Evolutionary conservation across 208 protist genomes (phyloP), one percentile per base, ranked within the genome.

Genomic region (Crithidia mellificae): DNA sequence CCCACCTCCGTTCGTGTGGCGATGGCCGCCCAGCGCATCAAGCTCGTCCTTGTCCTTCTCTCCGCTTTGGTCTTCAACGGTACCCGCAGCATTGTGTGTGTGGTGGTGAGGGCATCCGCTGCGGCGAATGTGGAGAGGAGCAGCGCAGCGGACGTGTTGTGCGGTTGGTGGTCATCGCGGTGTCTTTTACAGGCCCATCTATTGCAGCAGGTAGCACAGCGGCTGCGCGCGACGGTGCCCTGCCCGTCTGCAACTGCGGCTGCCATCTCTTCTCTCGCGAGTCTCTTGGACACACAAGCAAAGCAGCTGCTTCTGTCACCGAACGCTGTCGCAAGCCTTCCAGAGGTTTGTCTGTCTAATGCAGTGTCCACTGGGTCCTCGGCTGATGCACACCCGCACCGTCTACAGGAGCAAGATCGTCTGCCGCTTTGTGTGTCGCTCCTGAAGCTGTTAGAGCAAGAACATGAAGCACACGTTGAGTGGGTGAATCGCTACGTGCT

Each of bases 1-100:
- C 70, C 70, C n/a, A 25, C 17, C 27, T 55, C 63, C 1, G 63
- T 76, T n/a, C 63, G 62, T 6, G 25, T 76, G 8, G 70, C 65
- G 24, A 78, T 72, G 70, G 47, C 47, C 19, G 58, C 71, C n/a
- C 72, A 72, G 52, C 72, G 63, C 9, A 41, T 66, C n/a, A 76
- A 76, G 32, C 70, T 76, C 6, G 15, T 76, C 15, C 70, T 59
- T 27, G 32, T 63, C n/a, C 24, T 76, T 19, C n/a, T 63, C 12
- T 15, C n/a, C 5, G 54, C 38, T 9, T 34, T 65, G 14, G 24
- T 61, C 4, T 61, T 38, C 55, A 70, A 70, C 56, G 62, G 70
- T 46, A 41, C 43, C 1, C 44, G 41, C n/a, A 59, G 63, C 14
- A 65, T 70, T 17, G 46, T 70, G 19, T 55, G 63, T 20, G 29